Percentiles rank a stretch among this genome's conserved stretches.
phyloP scores from a whole-genome alignment of 2,329 filamentous ascomycete genomes.

The Thermomyces lanuginosus region DNA sequence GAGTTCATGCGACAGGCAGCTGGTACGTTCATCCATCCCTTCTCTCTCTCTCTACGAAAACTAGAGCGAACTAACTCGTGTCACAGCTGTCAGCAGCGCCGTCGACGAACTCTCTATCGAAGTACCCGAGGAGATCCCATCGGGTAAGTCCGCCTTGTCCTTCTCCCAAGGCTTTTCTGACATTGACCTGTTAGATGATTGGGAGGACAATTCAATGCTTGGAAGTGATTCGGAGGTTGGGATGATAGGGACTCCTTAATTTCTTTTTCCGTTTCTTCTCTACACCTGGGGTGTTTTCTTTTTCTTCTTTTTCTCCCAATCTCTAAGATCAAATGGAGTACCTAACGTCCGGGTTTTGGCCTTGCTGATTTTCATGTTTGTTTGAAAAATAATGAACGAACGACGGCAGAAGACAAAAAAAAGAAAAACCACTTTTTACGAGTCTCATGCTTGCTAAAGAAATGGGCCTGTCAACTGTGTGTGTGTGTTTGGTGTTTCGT shows the following conservation, averaged over 20 bases:
- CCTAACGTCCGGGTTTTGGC: no score
- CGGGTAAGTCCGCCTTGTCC: constrained; percentile 17
- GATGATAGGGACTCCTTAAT: constrained; percentile 11
- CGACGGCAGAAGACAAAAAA: no score
- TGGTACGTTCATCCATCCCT: constrained; percentile 14
- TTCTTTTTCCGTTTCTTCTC: constrained; percentile 1
- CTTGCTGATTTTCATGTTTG: no score
- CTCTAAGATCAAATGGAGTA: no score
- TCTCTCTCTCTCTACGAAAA: not conserved
- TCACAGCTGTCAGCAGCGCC: constrained; percentile 16
- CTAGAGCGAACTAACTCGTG: constrained; percentile 6
- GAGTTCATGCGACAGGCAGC: constrained; percentile 17
- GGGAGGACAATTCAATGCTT: constrained; percentile 26
- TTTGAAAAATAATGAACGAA: no score
- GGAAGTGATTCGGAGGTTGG: constrained; percentile 27
- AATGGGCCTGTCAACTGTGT: no score
- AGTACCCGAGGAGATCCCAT: constrained; percentile 23
- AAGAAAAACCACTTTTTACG: no score
- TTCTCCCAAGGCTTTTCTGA: constrained; percentile 11
- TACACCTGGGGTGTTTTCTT: no score
- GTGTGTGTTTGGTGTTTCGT: no score
- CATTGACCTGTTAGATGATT: constrained; percentile 16
- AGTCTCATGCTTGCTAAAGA: no score
- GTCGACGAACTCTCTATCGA: constrained; percentile 23
- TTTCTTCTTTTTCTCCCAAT: no score